phyloP scores from a whole-genome alignment of 139 green algal genomes.

The Chlorella ohadii region DNA sequence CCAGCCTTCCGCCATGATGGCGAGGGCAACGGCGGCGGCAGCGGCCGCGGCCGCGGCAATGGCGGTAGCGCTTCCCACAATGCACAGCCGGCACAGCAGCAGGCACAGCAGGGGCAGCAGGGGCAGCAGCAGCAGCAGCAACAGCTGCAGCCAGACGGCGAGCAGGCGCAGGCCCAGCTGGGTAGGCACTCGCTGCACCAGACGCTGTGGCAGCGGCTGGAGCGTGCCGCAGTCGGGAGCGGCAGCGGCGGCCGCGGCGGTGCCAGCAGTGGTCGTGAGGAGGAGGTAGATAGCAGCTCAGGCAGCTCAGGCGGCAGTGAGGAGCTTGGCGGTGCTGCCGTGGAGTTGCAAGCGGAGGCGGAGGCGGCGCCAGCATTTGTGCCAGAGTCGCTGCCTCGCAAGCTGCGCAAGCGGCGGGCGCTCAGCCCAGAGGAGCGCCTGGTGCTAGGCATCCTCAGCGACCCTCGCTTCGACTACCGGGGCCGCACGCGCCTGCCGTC shows the following conservation, averaged over 20 bases:
- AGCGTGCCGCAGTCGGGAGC: not conserved
- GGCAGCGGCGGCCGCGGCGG: too few relatives aligned
- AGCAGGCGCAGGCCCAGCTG: not conserved
- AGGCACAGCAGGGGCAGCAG: not conserved
- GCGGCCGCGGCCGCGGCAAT: too few relatives aligned
- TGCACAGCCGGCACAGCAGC: not conserved
- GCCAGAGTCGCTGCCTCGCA: not conserved
- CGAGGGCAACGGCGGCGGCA: too few relatives aligned
- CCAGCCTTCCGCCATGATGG: too few relatives aligned
- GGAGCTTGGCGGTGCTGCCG: not conserved
- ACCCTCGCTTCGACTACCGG: not conserved
- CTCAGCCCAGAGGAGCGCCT: slow-evolving; percentile 25
- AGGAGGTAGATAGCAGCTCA: too few relatives aligned
- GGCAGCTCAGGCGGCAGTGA: too few relatives aligned
- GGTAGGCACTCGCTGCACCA: slow-evolving; percentile 5
- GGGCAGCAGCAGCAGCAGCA: not conserved
- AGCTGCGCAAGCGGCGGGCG: not conserved
- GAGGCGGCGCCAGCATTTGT: not conserved
- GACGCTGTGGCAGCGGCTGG: slow-evolving; percentile 13
- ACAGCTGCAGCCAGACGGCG: not conserved
- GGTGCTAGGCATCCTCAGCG: slow-evolving; percentile 22
- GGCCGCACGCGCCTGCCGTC: not conserved
- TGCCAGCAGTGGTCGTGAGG: too few relatives aligned
- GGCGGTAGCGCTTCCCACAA: too few relatives aligned
- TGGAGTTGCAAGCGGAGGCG: not conserved